Evolutionary conservation across 2,329 filamentous ascomycete species (phyloP).

Genomic region (Blumeria graminis): DNA sequence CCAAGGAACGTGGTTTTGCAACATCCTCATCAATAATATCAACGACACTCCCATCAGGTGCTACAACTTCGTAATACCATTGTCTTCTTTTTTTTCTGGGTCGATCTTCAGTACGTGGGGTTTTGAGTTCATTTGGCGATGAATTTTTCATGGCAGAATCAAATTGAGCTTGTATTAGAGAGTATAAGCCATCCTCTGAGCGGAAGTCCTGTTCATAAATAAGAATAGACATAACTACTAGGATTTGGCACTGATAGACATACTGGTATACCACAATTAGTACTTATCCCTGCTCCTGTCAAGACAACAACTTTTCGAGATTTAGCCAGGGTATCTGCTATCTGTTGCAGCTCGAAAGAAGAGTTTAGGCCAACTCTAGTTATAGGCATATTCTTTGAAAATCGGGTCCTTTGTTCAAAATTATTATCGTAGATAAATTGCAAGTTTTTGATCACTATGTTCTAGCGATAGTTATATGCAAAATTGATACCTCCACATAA

Average conservation of each 20-base stretch:
- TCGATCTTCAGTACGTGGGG: constrained; percentile 15
- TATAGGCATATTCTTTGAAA: constrained; percentile 11
- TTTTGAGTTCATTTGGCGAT: constrained; percentile 13
- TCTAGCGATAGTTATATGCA: no score
- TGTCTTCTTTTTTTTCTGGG: constrained; percentile 14
- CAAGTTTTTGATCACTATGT: no score
- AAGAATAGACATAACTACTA: not conserved
- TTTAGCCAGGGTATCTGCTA: constrained; percentile 38
- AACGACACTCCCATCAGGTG: constrained; percentile 11
- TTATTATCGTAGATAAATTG: no score
- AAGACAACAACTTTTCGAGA: constrained; percentile 46
- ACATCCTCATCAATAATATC: constrained; percentile 10
- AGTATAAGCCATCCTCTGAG: constrained; percentile 48
- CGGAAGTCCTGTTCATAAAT: constrained; percentile 35
- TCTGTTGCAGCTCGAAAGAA: constrained; percentile 26
- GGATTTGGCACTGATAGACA: constrained; percentile 9
- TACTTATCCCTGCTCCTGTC: constrained; percentile 51
- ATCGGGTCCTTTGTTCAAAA: no score
- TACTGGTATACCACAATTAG: constrained; percentile 53
- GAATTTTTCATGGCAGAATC: constrained; percentile 24
- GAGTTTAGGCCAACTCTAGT: constrained; percentile 11
- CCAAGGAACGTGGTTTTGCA: constrained; percentile 3
- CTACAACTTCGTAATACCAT: constrained; percentile 14
- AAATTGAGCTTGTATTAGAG: constrained; percentile 43
- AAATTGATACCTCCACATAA: no score